Evolutionary conservation across 768 basidiomycete species (phyloP).

Genomic region (Phylloporus arenicola): DNA sequence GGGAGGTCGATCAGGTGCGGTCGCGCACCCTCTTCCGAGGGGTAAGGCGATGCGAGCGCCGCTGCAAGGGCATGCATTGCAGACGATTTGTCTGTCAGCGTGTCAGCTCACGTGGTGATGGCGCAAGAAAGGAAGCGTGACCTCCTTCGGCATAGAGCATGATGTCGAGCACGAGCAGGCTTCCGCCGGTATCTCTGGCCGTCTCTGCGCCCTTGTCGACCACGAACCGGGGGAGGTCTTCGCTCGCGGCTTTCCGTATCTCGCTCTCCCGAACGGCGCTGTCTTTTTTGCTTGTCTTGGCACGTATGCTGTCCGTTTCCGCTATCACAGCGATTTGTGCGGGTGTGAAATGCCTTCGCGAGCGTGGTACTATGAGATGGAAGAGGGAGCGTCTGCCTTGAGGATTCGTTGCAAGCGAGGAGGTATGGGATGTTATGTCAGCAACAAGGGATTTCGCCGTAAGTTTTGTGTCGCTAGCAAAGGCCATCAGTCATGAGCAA

Average conservation of each 20-base stretch:
- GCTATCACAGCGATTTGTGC: constrained; percentile 65
- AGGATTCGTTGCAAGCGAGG: constrained; percentile 51
- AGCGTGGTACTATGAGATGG: constrained; percentile 78
- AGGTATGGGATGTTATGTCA: constrained; percentile 56
- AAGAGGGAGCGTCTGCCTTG: constrained; percentile 81
- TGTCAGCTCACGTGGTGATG: background rate
- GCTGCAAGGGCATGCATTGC: constrained; percentile 58
- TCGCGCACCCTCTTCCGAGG: constrained; percentile 41
- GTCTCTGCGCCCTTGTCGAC: constrained; percentile 54
- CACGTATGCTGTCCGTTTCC: constrained; percentile 64
- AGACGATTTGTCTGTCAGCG: constrained; percentile 58
- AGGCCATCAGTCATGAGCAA: background rate
- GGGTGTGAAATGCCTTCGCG: constrained; percentile 83
- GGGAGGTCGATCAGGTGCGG: constrained; percentile 77
- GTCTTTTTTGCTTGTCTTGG: constrained; percentile 83
- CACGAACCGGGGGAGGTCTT: constrained; percentile 67
- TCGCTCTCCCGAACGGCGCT: constrained; percentile 57
- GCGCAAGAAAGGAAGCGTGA: constrained; percentile 33
- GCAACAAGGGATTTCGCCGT: constrained; percentile 73
- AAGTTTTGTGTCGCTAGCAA: constrained; percentile 80
- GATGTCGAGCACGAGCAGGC: constrained; percentile 71
- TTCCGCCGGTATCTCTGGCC: constrained; percentile 72
- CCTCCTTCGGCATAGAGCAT: constrained; percentile 86
- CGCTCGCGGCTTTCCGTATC: constrained; percentile 67
- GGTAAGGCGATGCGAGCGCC: constrained; percentile 52